Evolutionary conservation across 2,329 filamentous ascomycete species (phyloP).

Genomic region (Colletotrichum liaoningense): DNA sequence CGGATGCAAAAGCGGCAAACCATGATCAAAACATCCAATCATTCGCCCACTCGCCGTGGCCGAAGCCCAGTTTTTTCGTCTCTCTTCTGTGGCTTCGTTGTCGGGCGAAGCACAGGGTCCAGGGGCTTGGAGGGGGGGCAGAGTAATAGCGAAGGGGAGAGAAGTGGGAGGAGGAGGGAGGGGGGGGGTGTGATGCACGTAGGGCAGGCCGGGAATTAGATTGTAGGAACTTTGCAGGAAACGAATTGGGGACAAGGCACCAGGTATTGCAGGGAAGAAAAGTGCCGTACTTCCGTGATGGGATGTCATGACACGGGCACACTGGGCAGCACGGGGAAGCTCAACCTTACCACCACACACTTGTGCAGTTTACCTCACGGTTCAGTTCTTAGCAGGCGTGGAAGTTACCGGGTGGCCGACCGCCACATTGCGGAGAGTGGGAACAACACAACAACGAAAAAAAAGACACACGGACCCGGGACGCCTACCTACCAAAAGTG

Average conservation of each 20-base stretch:
- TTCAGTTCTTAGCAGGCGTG: not conserved
- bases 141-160: not conserved
- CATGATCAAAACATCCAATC: constrained; percentile 7
- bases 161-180: not conserved
- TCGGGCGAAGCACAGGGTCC: constrained; percentile 6
- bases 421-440: constrained; percentile 28
- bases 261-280: not conserved
- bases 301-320: constrained; percentile 21
- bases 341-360: not conserved
- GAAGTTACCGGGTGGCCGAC: constrained; percentile 21
- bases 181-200: constrained; percentile 10
- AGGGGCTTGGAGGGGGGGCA: not conserved
- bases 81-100: not conserved
- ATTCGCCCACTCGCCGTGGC: not conserved
- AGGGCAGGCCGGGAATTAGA: not conserved
- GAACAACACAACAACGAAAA: not conserved
- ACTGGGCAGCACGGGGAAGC: not conserved
- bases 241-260: constrained; percentile 1
- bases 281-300: constrained; percentile 31
- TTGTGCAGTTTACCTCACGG: not conserved
- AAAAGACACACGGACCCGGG: not conserved
- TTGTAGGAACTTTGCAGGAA: constrained; percentile 19
- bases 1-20: constrained; percentile 26
- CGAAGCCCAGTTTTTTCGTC: constrained; percentile 16
- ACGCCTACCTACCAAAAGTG: not conserved